A percentile compares a stretch with the other conserved stretches of the same genome.
These are phyloP conservation scores for Dimargaris verticillata DNA, from an alignment of 192 early-diverging fungal genomes.

Conservation along the genomic window DNA sequence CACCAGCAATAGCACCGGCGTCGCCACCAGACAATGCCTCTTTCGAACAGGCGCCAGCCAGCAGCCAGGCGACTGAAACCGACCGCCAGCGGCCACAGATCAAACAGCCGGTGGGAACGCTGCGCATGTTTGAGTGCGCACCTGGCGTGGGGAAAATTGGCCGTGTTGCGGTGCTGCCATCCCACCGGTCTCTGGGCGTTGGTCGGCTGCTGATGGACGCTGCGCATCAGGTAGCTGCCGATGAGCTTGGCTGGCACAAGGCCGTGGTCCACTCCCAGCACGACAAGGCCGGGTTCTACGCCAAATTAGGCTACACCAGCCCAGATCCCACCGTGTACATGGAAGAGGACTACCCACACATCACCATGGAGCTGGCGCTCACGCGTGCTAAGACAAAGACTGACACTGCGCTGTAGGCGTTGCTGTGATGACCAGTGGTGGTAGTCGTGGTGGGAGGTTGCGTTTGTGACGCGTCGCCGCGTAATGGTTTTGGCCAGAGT, in stretches of 20 bases:
- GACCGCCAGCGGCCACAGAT: background rate
- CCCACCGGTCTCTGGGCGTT: slow-evolving; percentile 2
- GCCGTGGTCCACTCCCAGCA: slow-evolving; percentile 8
- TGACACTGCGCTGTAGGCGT: no score
- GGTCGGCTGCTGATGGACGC: slow-evolving; percentile 10
- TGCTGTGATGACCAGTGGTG: no score
- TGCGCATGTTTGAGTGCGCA: background rate
- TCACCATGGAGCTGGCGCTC: no score
- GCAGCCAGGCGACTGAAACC: background rate
- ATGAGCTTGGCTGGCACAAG: background rate
- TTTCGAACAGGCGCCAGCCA: background rate
- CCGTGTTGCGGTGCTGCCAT: slow-evolving; percentile 7
- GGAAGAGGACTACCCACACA: slow-evolving; percentile 1
- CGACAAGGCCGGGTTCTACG: slow-evolving; percentile 11
- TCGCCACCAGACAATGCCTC: background rate
- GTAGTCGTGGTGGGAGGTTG: no score
- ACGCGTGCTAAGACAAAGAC: no score
- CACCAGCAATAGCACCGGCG: background rate
- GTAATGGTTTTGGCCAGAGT: no score
- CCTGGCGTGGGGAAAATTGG: slow-evolving; percentile 11
- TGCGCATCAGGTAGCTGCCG: slow-evolving; percentile 6
- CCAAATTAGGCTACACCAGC: background rate
- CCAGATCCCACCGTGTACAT: slow-evolving; percentile 7
- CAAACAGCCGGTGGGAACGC: background rate
- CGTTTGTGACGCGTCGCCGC: no score